Conservation (phyloP, 1,284 basidiomycete species). For the Sporisorium iseilematis-ciliati region DNA sequence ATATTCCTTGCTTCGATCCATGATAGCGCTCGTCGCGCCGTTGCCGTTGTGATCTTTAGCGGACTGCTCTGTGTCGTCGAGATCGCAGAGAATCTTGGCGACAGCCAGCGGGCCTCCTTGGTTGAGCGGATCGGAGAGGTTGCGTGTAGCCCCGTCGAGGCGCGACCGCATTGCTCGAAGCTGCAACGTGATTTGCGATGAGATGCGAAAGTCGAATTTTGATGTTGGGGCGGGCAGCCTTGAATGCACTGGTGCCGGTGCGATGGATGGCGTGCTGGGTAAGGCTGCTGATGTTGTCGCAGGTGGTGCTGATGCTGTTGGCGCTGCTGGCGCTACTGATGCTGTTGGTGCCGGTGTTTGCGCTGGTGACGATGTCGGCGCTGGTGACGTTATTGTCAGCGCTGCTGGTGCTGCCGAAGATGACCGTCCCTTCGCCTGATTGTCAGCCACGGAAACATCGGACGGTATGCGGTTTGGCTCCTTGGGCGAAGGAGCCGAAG, state of each 20-base stretch:
- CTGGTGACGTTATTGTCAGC: background rate
- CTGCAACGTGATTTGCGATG: slow-evolving; percentile 62
- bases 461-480: background rate
- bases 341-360: background rate
- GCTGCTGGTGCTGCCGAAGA: background rate
- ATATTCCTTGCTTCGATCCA: background rate
- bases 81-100: background rate
- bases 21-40: background rate
- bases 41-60: background rate
- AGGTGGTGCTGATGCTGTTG: background rate
- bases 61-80: background rate
- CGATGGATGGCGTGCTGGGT: background rate
- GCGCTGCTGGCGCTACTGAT: background rate
- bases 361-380: background rate
- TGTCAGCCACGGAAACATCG: no score
- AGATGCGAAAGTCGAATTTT: slow-evolving; percentile 34
- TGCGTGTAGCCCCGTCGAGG: slow-evolving; percentile 32
- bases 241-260: background rate
- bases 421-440: background rate
- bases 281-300: background rate
- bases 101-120: slow-evolving; percentile 4
- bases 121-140: slow-evolving; percentile 8
- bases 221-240: slow-evolving; percentile 10
- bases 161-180: slow-evolving; percentile 59
- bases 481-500: slow-evolving; percentile 3